Conservation (phyloP, 176 grass and related monocot species). For the Pontederia paniculata region DNA sequence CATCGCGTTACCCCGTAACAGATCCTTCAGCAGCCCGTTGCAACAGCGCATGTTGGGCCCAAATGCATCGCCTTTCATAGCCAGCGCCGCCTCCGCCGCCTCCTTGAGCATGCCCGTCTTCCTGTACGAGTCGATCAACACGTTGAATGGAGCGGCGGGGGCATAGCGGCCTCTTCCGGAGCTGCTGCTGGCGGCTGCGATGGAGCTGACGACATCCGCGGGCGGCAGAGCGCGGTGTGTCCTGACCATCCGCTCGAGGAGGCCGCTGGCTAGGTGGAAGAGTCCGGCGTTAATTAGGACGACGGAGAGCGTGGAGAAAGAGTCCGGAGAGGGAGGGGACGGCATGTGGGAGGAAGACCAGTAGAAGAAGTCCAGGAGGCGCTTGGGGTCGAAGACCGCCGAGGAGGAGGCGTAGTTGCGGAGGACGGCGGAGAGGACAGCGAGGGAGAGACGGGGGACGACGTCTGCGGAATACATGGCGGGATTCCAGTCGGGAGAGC, state of each 20-base stretch:
- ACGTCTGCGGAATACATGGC: constrained; percentile 38
- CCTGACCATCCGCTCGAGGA: constrained; percentile 46
- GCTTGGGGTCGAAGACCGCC: constrained; percentile 21
- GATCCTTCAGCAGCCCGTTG: constrained; percentile 58
- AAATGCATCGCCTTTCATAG: constrained; percentile 37
- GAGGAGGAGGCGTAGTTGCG: not conserved
- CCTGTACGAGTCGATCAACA: constrained; percentile 56
- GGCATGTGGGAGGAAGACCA: constrained; percentile 31
- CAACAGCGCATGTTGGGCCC: constrained; percentile 50
- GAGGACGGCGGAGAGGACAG: constrained; percentile 26
- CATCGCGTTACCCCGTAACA: constrained; percentile 39
- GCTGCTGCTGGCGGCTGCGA: constrained; percentile 13
- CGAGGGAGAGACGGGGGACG: constrained; percentile 27
- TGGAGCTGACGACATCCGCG: constrained; percentile 20
- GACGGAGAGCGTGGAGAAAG: constrained; percentile 37
- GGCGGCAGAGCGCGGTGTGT: constrained; percentile 20
- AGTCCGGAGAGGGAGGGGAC: constrained; percentile 18
- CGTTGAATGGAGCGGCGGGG: constrained; percentile 35
- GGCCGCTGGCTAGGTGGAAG: constrained; percentile 24
- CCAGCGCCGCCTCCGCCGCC: constrained; percentile 24
- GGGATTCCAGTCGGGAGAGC: constrained; percentile 39
- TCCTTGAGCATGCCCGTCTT: constrained; percentile 37
- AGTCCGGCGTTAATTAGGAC: constrained; percentile 30
- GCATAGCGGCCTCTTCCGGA: constrained; percentile 4
- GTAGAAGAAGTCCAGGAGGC: constrained; percentile 71